Base-by-base conservation (phyloP, 768 basidiomycete species). In the Lactarius quietus region DNA sequence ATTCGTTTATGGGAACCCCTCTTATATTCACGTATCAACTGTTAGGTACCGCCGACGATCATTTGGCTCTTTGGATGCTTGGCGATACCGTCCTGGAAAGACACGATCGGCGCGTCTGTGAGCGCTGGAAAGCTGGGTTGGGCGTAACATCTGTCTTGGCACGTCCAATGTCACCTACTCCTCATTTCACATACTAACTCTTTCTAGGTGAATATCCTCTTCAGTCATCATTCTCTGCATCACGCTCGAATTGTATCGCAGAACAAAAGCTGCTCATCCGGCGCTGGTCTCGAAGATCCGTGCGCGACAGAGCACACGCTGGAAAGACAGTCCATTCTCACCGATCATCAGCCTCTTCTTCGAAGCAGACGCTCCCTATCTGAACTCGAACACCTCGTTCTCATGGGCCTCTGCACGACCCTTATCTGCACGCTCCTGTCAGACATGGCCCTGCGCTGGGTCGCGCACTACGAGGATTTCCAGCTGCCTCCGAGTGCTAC, bases 321-420 rank as follows among this genome's bases (percentile, higher is more conserved):
- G 63, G 63, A 7, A 64, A 36, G 18, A 55, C 6, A 54, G 29
- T 6, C 52, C 63, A 0, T 64, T 64, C 26, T 64, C 63, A 29
- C 63, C 63, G 1, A 64, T 64, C 51, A 18, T 64, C 63, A 59
- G 63, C 63, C 63, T 64, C 29, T n/a, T n/a, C n/a, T n/a, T n/a
- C n/a, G n/a, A n/a, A n/a, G n/a, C n/a, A n/a, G n/a, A n/a, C n/a
- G n/a, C 54, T 64, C 63, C 63, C 23, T 64, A 54, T 45, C 2
- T 64, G 17, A 51, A 59, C 23, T 52, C 63, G 12, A 64, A 64
- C 39, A 54, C 51, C 51, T 51, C 39, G 6, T 64, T 38, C 63
- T 64, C 29, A 41, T 41, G 18, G 63, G 63, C 31, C 63, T 64
- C 38, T 64, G 58, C 15, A 64, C 63, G 12, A 59, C 52, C 20